phyloP scores from a whole-genome alignment of 257 asterid species.

The Rhazya stricta region DNA sequence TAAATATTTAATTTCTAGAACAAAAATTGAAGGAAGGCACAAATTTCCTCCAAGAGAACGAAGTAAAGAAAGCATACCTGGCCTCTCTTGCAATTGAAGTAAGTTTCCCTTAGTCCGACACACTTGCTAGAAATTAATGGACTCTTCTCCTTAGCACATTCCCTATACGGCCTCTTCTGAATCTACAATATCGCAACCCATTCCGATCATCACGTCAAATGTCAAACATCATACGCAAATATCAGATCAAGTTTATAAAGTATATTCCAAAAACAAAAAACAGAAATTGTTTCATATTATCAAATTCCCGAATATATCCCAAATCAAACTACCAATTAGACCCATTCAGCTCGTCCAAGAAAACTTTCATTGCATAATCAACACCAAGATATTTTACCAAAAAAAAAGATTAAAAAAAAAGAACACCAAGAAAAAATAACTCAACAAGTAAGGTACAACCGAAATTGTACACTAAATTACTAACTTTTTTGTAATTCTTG shows the following conservation, averaged over 20 bases:
- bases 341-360: background rate
- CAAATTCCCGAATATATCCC: background rate
- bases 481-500: background rate
- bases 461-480: background rate
- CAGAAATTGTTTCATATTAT: background rate
- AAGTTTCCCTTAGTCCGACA: conserved; percentile 86
- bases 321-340: too few relatives aligned
- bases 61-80: conserved; percentile 39
- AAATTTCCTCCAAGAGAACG: background rate
- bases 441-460: too few relatives aligned
- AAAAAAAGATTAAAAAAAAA: background rate
- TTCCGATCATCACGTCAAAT: background rate
- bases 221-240: too few relatives aligned
- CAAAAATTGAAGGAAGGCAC: background rate
- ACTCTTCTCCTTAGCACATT: conserved; percentile 71
- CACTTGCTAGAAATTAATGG: conserved; percentile 80
- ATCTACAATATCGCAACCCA: conserved; percentile 39
- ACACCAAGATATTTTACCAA: background rate
- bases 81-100: conserved; percentile 95
- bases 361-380: background rate
- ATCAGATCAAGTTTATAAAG: background rate
- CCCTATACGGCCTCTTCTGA: conserved; percentile 66
- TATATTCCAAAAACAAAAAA: background rate
- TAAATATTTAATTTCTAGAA: background rate
- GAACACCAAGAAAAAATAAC: background rate